Evolutionary conservation across 352 stramenopile genomes (phyloP).

Genomic region (Phytopythium helicoides): DNA sequence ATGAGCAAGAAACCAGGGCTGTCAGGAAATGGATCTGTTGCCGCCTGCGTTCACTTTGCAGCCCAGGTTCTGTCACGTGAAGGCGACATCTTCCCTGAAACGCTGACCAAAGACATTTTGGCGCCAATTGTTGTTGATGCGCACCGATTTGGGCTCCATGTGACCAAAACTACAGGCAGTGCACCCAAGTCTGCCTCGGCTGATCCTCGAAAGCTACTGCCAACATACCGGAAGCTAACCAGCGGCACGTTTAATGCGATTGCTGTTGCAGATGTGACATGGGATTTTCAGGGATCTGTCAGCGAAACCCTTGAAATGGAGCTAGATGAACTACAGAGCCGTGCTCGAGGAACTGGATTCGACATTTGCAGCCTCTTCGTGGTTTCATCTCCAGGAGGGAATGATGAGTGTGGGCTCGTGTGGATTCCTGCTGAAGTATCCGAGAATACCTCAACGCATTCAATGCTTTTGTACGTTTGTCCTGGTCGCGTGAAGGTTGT

Average conservation of each 20-base stretch:
- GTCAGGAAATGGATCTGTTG: slow-evolving; percentile 26
- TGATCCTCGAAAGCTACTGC: slow-evolving; percentile 28
- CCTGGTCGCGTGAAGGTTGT: slow-evolving; percentile 69
- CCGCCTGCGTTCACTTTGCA: slow-evolving; percentile 47
- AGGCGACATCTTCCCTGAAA: slow-evolving; percentile 5
- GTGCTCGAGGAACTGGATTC: slow-evolving; percentile 10
- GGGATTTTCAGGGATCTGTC: slow-evolving; percentile 50
- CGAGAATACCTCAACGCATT: slow-evolving; percentile 11
- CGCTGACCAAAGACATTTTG: slow-evolving; percentile 49
- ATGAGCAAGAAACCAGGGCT: slow-evolving; percentile 27
- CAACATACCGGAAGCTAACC: slow-evolving; percentile 6
- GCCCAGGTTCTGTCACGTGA: slow-evolving; percentile 23
- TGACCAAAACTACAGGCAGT: slow-evolving; percentile 5
- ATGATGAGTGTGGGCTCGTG: slow-evolving; percentile 32
- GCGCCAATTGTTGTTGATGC: slow-evolving; percentile 54
- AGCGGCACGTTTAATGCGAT: slow-evolving; percentile 13
- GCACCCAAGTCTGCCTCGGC: neutral
- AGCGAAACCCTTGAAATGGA: slow-evolving; percentile 58
- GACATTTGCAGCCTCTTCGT: slow-evolving; percentile 44
- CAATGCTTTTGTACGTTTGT: slow-evolving; percentile 59
- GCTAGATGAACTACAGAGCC: slow-evolving; percentile 46
- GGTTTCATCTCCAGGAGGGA: neutral
- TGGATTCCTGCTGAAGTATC: slow-evolving; percentile 29
- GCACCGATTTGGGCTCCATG: slow-evolving; percentile 47
- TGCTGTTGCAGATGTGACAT: slow-evolving; percentile 48